Evolutionary conservation across 345 rosid genomes (phyloP).

Genomic region (Linum tenue): DNA sequence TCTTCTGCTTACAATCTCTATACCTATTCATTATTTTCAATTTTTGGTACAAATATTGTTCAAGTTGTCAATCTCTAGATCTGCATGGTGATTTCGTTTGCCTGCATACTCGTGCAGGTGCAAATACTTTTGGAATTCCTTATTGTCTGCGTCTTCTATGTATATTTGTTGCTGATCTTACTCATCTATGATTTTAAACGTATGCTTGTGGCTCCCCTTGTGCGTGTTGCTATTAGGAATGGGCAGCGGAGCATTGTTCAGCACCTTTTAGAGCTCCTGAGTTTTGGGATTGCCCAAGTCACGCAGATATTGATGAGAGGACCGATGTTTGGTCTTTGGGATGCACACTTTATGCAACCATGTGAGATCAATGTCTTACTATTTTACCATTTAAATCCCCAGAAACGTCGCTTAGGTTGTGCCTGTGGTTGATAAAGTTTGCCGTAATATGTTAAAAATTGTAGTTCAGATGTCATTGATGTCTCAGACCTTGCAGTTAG

Average conservation of each 20-base stretch:
- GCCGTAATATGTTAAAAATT: too few species aligned
- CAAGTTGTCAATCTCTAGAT: background rate
- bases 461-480: background rate
- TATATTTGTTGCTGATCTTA: background rate
- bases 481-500: background rate
- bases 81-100: background rate
- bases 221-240: constrained; percentile 44
- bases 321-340: constrained; percentile 98
- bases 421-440: too few species aligned
- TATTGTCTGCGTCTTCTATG: too few species aligned
- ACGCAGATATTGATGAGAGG: constrained; percentile 94
- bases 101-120: background rate
- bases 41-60: background rate
- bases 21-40: background rate
- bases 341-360: constrained; percentile 92
- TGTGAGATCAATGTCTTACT: constrained; percentile 38
- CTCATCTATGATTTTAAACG: too few species aligned
- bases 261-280: constrained; percentile 99
- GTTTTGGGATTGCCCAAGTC: constrained; percentile 98
- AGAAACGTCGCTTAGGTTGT: background rate
- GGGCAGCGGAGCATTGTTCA: constrained; percentile 95
- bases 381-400: background rate
- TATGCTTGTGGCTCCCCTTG: background rate
- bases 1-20: background rate
- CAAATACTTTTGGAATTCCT: background rate